These are phyloP conservation scores for Dictyostelium capitatum DNA, from an alignment of 78 protist species.

Conservation along the genomic window DNA sequence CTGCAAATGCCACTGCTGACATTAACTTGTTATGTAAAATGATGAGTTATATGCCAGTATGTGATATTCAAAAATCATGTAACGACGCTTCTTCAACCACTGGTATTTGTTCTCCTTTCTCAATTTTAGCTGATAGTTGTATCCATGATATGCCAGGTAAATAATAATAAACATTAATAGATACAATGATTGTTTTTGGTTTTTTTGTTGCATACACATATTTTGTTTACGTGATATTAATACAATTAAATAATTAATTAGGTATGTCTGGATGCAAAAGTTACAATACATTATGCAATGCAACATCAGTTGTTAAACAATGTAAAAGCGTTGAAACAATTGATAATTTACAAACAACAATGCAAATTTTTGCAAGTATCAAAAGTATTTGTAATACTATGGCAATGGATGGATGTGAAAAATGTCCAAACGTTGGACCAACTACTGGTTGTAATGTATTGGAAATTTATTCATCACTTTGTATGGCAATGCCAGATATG, in stretches of 20 bases:
- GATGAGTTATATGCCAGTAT: slow-evolving; percentile 59
- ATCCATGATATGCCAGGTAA: slow-evolving; percentile 48
- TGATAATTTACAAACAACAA: background rate
- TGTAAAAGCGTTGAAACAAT: background rate
- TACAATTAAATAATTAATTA: too few relatives aligned
- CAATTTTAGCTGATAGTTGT: slow-evolving; percentile 52
- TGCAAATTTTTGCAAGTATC: background rate
- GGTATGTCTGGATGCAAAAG: slow-evolving; percentile 45
- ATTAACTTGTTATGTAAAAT: slow-evolving; percentile 21
- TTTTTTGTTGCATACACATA: too few relatives aligned
- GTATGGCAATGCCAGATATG: slow-evolving; percentile 75
- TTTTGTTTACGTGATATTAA: too few relatives aligned
- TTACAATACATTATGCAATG: slow-evolving; percentile 7
- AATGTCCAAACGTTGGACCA: background rate
- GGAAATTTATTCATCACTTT: slow-evolving; percentile 41
- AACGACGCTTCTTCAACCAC: background rate
- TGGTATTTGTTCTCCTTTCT: slow-evolving; percentile 51
- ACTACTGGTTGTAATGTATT: slow-evolving; percentile 10
- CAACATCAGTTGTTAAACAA: slow-evolving; percentile 9
- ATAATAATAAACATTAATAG: too few relatives aligned
- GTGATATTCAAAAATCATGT: slow-evolving; percentile 25
- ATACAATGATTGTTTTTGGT: too few relatives aligned
- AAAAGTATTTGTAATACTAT: slow-evolving; percentile 46
- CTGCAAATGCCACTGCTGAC: background rate
- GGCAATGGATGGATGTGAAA: slow-evolving; percentile 55